Evolutionary conservation across 2,329 filamentous ascomycete species (phyloP), one percentile per base, ranked within the genome.

Genomic region (Neofusicoccum umdonicola): DNA sequence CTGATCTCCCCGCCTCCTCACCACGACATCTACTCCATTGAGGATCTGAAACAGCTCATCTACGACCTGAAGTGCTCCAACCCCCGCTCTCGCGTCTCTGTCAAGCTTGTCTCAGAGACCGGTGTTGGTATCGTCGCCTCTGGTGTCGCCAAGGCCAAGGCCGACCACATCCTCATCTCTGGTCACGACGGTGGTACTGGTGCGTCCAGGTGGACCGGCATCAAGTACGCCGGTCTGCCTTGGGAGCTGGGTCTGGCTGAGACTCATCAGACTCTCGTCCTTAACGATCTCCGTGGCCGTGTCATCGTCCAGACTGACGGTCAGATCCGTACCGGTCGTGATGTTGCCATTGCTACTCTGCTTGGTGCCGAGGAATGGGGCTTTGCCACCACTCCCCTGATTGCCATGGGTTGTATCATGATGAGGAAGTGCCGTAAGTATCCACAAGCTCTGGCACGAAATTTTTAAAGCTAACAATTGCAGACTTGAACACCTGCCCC

Each of bases 281-380:
- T 98, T 45, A 98, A 98, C 79, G 94, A 97, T 75, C 87, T 98
- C 17, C 91, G 94, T 84, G 94, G 94, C 62, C 92, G 94, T 85
- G 92, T 97, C 60, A 90, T 97, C 68, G 93, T 97, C 39, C 93
- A 98, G 82, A 97, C 94, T 68, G 94, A 98, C 79, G 94, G 94
- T 73, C 94, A 98, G 78, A 84, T 98, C 62, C 88, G 92, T 69
- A 97, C 94, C 66, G 94, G 94, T 68, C 88, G 94, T 70, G 94
- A 98, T 81, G 89, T 98, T 64, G 94, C 93, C 57, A 93, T 98
- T 69, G 94, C 94, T 67, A 97, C 93, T 84, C 79, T 98, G 73
- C 89, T 98, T 63, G 94, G 94, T 81, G 94, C 94, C n/a, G 94
- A 98, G 79, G 94, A 98, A 81, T 98, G 92, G 88, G 94, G 94